These are phyloP conservation scores for Vanderwaltozyma yarrowii DNA, from an alignment of 805 yeast species.

Conservation along the genomic window DNA sequence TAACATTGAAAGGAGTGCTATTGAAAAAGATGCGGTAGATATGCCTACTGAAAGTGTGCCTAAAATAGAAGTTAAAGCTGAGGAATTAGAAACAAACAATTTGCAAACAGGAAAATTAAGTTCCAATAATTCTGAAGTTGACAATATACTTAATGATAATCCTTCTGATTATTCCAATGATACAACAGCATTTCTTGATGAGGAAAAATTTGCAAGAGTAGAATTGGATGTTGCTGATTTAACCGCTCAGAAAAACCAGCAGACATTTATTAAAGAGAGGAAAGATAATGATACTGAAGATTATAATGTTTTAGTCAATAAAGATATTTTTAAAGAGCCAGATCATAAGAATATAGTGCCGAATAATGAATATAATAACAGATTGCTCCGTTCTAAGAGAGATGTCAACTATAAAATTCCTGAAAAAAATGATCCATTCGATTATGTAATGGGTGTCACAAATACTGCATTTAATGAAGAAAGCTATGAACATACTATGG, in stretches of 20 bases:
- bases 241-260: background rate
- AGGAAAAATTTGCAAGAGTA: background rate
- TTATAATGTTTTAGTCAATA: background rate
- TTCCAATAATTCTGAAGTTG: constrained; percentile 31
- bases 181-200: constrained; percentile 1
- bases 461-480: constrained; percentile 2
- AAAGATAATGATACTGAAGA: background rate
- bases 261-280: background rate
- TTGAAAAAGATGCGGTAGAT: too few relatives aligned
- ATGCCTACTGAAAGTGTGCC: too few relatives aligned
- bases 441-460: constrained; percentile 14
- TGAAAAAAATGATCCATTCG: constrained; percentile 21
- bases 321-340: background rate
- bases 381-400: constrained; percentile 15
- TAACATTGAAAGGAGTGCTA: too few relatives aligned
- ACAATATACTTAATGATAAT: constrained; percentile 6
- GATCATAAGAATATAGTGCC: background rate
- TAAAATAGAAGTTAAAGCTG: too few relatives aligned
- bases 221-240: background rate
- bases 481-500: constrained; percentile 17
- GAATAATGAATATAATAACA: too few relatives aligned
- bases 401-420: constrained; percentile 24
- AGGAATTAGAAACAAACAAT: too few relatives aligned
- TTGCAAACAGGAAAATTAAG: too few relatives aligned
- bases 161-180: constrained; percentile 1